Conservation (phyloP, 106 monocot genomes). For the Dendrobium nobile region DNA sequence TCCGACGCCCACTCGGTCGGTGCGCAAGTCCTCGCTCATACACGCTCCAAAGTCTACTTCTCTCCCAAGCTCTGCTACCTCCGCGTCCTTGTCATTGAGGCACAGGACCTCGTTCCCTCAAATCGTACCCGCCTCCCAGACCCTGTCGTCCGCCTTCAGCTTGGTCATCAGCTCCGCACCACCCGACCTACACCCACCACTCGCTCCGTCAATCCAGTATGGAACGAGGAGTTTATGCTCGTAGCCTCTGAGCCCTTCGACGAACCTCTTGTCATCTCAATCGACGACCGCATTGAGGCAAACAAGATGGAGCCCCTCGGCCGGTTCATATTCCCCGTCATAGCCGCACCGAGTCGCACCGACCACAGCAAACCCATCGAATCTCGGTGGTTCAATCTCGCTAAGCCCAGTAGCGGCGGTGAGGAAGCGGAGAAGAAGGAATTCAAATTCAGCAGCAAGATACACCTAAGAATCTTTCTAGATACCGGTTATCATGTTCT, state of each 20-base stretch:
- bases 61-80: constrained; percentile 86
- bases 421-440: constrained; percentile 40
- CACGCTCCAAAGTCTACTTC: constrained; percentile 89
- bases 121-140: constrained; percentile 34
- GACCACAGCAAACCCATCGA: constrained; percentile 47
- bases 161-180: constrained; percentile 57
- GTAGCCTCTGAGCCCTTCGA: constrained; percentile 87
- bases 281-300: constrained; percentile 59
- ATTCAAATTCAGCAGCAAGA: constrained; percentile 79
- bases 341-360: constrained; percentile 17
- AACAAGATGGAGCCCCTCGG: constrained; percentile 54
- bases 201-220: constrained; percentile 44
- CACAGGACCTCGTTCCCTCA: constrained; percentile 63
- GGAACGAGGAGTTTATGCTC: constrained; percentile 81
- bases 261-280: constrained; percentile 61
- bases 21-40: constrained; percentile 28
- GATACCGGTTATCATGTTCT: constrained; percentile 88
- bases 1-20: constrained; percentile 56
- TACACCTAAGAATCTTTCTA: constrained; percentile 59
- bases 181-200: constrained; percentile 30
- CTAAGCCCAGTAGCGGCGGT: constrained; percentile 23
- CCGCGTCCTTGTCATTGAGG: constrained; percentile 62
- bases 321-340: constrained; percentile 46
- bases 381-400: constrained; percentile 60
- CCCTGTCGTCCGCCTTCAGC: constrained; percentile 42